phyloP scores from a whole-genome alignment of 345 rosid species.

The Acer negundo region DNA sequence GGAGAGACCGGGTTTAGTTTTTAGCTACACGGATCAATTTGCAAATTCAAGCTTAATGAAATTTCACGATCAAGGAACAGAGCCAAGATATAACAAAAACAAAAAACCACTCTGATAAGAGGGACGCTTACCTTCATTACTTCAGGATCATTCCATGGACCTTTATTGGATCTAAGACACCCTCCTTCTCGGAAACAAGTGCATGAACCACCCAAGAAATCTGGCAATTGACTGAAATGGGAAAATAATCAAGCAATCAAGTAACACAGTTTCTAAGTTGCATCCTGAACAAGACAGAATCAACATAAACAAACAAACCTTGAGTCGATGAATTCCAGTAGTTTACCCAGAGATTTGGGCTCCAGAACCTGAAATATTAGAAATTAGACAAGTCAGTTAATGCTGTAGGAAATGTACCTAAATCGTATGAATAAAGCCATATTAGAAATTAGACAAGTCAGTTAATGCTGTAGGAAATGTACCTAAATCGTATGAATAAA shows the following conservation, averaged over 20 bases:
- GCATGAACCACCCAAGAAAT: constrained; percentile 94
- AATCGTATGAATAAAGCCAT: constrained; percentile 23
- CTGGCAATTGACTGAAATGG: constrained; percentile 85
- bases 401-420: constrained; percentile 13
- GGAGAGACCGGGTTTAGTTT: constrained; percentile 24
- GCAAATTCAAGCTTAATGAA: constrained; percentile 22
- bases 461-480: constrained; percentile 14
- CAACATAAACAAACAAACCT: constrained; percentile 49
- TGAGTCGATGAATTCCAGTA: constrained; percentile 77
- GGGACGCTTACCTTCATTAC: constrained; percentile 72
- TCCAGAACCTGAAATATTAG: constrained; percentile 74
- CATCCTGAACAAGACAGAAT: neutral
- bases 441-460: constrained; percentile 21
- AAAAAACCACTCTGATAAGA: constrained; percentile 6
- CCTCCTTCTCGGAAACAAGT: constrained; percentile 79
- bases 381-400: constrained; percentile 20
- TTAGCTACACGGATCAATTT: constrained; percentile 12
- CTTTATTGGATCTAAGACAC: constrained; percentile 88
- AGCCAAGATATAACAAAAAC: constrained; percentile 9
- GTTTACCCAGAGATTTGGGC: constrained; percentile 64
- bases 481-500: constrained; percentile 23
- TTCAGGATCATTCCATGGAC: constrained; percentile 95
- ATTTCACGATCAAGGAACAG: constrained; percentile 13
- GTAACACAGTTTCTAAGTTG: neutral
- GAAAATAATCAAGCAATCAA: neutral